Base-by-base conservation (phyloP, 1,284 basidiomycete genomes). In the Irpex sp. region DNA sequence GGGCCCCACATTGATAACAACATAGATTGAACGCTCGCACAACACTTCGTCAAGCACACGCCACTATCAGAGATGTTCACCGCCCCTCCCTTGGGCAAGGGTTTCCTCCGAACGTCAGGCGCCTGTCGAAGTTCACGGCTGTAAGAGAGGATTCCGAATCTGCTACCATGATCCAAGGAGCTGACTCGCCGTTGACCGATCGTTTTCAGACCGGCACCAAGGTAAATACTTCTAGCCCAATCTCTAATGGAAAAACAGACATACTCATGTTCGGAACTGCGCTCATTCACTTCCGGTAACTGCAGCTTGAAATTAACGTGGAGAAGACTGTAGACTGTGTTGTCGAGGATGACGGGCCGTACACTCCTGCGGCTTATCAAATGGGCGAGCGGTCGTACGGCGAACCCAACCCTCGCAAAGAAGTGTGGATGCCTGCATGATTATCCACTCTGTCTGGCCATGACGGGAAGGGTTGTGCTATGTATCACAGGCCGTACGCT, bases 311-410 rank as follows among this genome's bases (percentile, higher is more conserved):
- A 64, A 71, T 73, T 61, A 71, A 66, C 37, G 69, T 73, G 36
- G 68, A 73, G 66, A 68, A 71, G 65, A 71, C 71, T 15, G 63
- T 71, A 19, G 69, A 69, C 59, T 68, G 63, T 60, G 67, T 66
- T 35, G 58, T 65, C 17, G 71, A 71, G 62, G 68, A 71, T 58
- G 57, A 60, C 17, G 57, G 51, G 11, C 60, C 61, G 31, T 60
- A 51, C 47, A 60, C 51, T n/a, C 57, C 60, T 46, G 53, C 39
- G 15, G 39, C 39, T 36, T 61, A 59, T 50, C 57, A 59, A 17
- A 58, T 59, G 57, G 50, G 58, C 17, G 61, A 54, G 21, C 35
- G 58, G 21, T 56, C 63, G 49, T 53, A 19, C 33, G n/a, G 15
- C 31, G 35, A 53, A 17, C 13, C 33, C 31, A 60, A 31, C 21